Evolutionary conservation across 257 asterid species (phyloP), one percentile per base, ranked within the genome.

Genomic region (Mentha longifolia): DNA sequence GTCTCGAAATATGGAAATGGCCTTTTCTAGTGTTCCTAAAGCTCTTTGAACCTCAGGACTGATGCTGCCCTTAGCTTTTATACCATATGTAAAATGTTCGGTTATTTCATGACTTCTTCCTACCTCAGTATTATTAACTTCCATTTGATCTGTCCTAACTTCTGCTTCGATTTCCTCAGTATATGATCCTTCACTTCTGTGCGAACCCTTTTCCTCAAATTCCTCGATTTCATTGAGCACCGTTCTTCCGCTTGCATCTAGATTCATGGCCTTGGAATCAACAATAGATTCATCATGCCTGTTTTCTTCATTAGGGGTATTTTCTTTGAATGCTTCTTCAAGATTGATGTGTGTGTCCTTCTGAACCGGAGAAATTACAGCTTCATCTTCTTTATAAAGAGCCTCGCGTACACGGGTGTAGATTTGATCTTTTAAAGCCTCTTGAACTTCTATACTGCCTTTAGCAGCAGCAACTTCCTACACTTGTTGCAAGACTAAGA

Each of bases 391-490:
- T 25, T 87, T 76, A 77, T 77, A 85, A 69, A 91, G 91, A 61
- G 88, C 83, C 71, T 84, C 80, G 0, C 83, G 86, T 37, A 88
- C 73, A 33, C 82, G 88, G 41, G 71, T 42, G 57, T 90, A 92
- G 3, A 81, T 35, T 6, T 90, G 89, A 71, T 79, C 96, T 61
- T 83, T 87, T 68, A 94, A 71, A 55, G 87, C 92, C 74, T 80
- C 78, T 19, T 51, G 68, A 71, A 86, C 92, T 39, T 80, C 87
- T 59, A 37, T 74, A 42, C 77, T 88, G 4, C 95, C 98, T 70
- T 79, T 74, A 39, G 85, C 92, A 17, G 89, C 84, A 82, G 85
- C 91, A 55, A 91, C 95, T 83, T 89, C 91, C 97, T 90, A 86
- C 74, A 79, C 66, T 60, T 74, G 65, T 77, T 63, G 55, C 62